A percentile compares a stretch with the other conserved stretches of the same genome.
These are phyloP conservation scores for Neurospora sp. DNA, from an alignment of 495 filamentous ascomycete species.

Conservation along the genomic window DNA sequence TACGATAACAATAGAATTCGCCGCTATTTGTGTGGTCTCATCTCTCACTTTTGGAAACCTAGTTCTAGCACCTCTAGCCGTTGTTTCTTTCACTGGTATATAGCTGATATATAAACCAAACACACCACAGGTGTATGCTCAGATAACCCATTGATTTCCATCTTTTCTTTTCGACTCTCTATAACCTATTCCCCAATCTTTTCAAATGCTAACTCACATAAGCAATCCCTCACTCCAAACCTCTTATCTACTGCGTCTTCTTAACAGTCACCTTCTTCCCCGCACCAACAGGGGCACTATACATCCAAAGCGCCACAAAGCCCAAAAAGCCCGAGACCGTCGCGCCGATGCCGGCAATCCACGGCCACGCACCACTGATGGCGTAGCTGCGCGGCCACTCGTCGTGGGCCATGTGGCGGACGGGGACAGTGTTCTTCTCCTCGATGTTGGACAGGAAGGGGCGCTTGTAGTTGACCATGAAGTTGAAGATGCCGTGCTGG, in stretches of 20 bases:
- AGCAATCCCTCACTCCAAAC: background rate
- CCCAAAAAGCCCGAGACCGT: conserved; percentile 76
- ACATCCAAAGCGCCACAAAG: conserved; percentile 86
- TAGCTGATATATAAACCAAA: background rate
- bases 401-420: conserved; percentile 92
- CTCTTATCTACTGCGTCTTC: conserved; percentile 54
- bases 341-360: conserved; percentile 80
- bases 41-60: background rate
- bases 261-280: conserved; percentile 41
- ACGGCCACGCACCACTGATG: conserved; percentile 88
- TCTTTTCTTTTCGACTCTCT: background rate
- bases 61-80: too few species aligned
- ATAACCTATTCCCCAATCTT: background rate
- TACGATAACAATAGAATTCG: too few species aligned
- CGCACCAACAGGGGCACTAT: conserved; percentile 50
- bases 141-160: background rate
- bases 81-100: background rate
- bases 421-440: conserved; percentile 89
- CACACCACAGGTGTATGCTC: background rate
- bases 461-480: conserved; percentile 90
- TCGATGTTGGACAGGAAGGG: conserved; percentile 84
- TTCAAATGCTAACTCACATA: background rate
- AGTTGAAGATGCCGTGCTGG: conserved; percentile 97
- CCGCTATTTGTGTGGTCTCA: background rate
- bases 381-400: conserved; percentile 87